Percentiles rank a stretch among this genome's conserved stretches.
Evolutionary conservation across 768 basidiomycete genomes (phyloP).

Genomic region (Saitozyma sp.): DNA sequence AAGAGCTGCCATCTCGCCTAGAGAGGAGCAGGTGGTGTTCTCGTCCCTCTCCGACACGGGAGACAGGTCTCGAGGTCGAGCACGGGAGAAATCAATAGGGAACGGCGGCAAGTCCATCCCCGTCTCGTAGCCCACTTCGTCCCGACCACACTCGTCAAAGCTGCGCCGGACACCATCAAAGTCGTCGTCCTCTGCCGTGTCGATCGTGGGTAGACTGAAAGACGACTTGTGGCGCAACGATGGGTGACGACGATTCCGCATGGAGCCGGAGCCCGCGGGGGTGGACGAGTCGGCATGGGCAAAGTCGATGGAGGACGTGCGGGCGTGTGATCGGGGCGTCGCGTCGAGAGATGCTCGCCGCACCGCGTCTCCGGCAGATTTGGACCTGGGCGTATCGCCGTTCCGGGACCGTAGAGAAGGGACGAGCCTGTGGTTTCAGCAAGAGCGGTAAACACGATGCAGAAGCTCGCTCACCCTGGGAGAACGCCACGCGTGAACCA

Average conservation of each 20-base stretch:
- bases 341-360: no score
- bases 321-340: neutral
- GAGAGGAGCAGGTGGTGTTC: neutral
- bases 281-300: neutral
- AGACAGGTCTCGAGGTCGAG: conserved; percentile 1
- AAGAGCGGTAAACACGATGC: neutral
- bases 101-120: conserved; percentile 38
- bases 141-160: neutral
- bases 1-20: neutral
- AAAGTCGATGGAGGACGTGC: conserved; percentile 7
- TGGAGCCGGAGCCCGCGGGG: neutral
- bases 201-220: conserved; percentile 30
- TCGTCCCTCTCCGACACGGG: conserved; percentile 10
- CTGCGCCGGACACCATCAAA: no score
- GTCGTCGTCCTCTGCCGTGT: conserved; percentile 3
- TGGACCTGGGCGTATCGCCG: no score
- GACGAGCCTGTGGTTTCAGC: conserved; percentile 26
- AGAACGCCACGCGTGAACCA: conserved; percentile 38
- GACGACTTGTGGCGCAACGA: conserved; percentile 25
- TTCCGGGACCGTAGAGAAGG: no score
- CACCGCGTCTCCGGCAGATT: no score
- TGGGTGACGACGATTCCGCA: neutral
- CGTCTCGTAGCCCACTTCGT: neutral
- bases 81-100: conserved; percentile 15
- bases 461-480: conserved; percentile 22